Percentiles rank a stretch among this genome's conserved stretches.
Evolutionary conservation across 2,329 filamentous ascomycete genomes (phyloP).

Genomic region (Sporothrix sp.): DNA sequence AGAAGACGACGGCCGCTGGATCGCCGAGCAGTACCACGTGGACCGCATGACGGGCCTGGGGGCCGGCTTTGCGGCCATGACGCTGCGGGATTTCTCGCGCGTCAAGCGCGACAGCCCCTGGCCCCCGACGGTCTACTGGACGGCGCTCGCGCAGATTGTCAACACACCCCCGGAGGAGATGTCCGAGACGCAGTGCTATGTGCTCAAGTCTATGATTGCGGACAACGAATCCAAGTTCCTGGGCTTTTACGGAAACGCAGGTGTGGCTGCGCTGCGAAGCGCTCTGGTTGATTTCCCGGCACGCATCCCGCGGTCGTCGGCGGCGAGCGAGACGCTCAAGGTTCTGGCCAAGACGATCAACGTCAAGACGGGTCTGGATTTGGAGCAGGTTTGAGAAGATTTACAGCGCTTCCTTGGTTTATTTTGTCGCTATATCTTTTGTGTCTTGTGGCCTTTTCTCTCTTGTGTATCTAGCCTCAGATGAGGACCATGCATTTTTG

Average conservation of each 20-base stretch:
- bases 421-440: background rate
- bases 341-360: constrained; percentile 45
- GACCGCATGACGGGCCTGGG: constrained; percentile 77
- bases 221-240: constrained; percentile 68
- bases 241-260: constrained; percentile 69
- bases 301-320: constrained; percentile 36
- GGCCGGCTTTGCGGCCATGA: constrained; percentile 73
- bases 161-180: constrained; percentile 60
- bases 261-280: constrained; percentile 56
- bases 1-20: constrained; percentile 49
- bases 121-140: constrained; percentile 77
- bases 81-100: constrained; percentile 71
- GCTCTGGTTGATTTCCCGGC: constrained; percentile 67
- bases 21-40: constrained; percentile 62
- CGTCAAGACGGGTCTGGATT: constrained; percentile 38
- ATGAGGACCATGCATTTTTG: background rate
- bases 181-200: constrained; percentile 62
- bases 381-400: constrained; percentile 21
- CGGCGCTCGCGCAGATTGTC: constrained; percentile 61
- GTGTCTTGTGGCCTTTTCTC: background rate
- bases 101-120: constrained; percentile 61
- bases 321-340: constrained; percentile 41
- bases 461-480: too few relatives aligned
- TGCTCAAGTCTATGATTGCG: constrained; percentile 62
- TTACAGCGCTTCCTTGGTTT: background rate